Conservation (phyloP, 257 asterid genomes). For the Euphrasia confusa region DNA sequence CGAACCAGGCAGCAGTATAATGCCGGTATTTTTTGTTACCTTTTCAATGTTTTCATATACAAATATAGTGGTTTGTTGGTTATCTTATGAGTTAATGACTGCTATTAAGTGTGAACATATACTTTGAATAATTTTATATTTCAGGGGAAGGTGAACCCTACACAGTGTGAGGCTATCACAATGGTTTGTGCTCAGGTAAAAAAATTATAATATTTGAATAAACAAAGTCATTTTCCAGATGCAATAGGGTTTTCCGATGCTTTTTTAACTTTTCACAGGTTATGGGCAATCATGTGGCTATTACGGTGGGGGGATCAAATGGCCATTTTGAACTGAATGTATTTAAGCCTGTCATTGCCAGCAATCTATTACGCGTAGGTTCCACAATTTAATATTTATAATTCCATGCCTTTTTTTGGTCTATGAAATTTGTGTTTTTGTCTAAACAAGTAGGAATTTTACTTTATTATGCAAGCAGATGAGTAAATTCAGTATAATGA, state of each 20-base stretch:
- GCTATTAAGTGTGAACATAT: background rate
- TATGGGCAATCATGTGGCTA: constrained; percentile 94
- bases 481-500: background rate
- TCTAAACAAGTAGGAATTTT: background rate
- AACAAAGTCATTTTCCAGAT: constrained; percentile 9
- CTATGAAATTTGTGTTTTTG: background rate
- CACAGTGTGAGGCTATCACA: constrained; percentile 96
- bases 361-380: constrained; percentile 79
- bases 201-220: constrained; percentile 11
- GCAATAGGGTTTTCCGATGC: constrained; percentile 12
- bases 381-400: constrained; percentile 7
- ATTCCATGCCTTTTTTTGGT: background rate
- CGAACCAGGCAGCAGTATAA: constrained; percentile 99
- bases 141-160: constrained; percentile 98
- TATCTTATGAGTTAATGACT: constrained; percentile 28
- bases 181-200: constrained; percentile 98
- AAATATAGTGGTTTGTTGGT: constrained; percentile 17
- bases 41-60: background rate
- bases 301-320: constrained; percentile 85
- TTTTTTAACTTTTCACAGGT: constrained; percentile 39
- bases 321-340: constrained; percentile 97
- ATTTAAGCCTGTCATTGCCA: constrained; percentile 91
- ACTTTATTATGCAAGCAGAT: background rate
- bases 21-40: constrained; percentile 61
- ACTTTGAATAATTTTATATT: constrained; percentile 24